Evolutionary conservation across 2,329 filamentous ascomycete species (phyloP).

Genomic region (Fusarium fujikuroi): DNA sequence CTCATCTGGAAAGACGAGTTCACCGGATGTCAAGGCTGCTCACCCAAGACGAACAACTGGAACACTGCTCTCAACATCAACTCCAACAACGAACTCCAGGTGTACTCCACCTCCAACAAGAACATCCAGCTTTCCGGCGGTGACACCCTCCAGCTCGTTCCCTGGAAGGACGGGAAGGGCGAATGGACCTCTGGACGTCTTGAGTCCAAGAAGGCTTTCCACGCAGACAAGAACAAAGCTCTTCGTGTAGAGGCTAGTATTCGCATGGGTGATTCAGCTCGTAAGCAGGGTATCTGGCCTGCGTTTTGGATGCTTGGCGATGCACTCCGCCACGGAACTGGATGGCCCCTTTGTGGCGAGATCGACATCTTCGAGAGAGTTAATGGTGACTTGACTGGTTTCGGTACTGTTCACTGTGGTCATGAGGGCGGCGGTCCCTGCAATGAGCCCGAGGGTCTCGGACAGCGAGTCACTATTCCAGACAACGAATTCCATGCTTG

Average conservation of each 20-base stretch:
- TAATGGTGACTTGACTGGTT: constrained; percentile 57
- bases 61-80: constrained; percentile 57
- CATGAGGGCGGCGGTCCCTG: constrained; percentile 56
- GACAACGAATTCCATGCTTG: constrained; percentile 61
- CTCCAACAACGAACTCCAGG: constrained; percentile 61
- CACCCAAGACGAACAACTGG: constrained; percentile 55
- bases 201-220: constrained; percentile 60
- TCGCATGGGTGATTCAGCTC: constrained; percentile 54
- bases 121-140: constrained; percentile 64
- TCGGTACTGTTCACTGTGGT: constrained; percentile 62
- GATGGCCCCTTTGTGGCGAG: constrained; percentile 63
- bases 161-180: constrained; percentile 52
- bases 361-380: constrained; percentile 63
- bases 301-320: constrained; percentile 65
- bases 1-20: constrained; percentile 60
- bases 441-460: constrained; percentile 58
- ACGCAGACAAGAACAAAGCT: constrained; percentile 52
- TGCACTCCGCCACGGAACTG: constrained; percentile 56
- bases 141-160: constrained; percentile 62
- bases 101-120: constrained; percentile 55
- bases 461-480: constrained; percentile 51
- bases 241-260: constrained; percentile 58
- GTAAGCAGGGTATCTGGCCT: constrained; percentile 63
- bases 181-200: constrained; percentile 63
- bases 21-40: constrained; percentile 51